Conservation (phyloP, 1,139 yeast genomes). For the Scheffersomyces cryptocercus region DNA sequence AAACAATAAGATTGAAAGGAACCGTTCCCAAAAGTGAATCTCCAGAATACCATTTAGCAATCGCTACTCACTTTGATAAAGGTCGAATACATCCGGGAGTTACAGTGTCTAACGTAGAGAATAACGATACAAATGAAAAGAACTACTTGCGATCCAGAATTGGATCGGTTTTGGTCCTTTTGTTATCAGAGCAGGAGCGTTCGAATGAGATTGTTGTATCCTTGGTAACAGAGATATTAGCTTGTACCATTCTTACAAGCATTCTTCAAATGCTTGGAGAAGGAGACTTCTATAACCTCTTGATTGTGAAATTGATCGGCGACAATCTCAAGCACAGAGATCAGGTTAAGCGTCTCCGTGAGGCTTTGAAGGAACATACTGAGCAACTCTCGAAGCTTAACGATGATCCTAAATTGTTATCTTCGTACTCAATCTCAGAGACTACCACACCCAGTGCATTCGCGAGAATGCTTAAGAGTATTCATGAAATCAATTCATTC, state of each 20-base stretch:
- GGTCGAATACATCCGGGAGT: conserved; percentile 67
- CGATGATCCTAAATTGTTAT: not conserved
- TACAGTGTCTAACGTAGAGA: conserved; percentile 38
- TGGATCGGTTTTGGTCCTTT: conserved; percentile 45
- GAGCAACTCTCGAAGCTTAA: conserved; percentile 5
- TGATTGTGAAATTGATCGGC: conserved; percentile 62
- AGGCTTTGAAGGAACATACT: conserved; percentile 69
- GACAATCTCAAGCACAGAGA: conserved; percentile 70
- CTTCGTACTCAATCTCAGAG: conserved; percentile 15
- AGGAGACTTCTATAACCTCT: conserved; percentile 75
- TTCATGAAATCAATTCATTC: conserved; percentile 14
- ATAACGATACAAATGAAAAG: conserved; percentile 50
- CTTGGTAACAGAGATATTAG: conserved; percentile 63
- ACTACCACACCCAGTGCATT: conserved; percentile 37
- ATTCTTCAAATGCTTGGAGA: conserved; percentile 61
- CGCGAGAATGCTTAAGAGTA: conserved; percentile 23
- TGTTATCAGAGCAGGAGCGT: conserved; percentile 53
- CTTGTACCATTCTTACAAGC: conserved; percentile 50
- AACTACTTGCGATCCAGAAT: conserved; percentile 50
- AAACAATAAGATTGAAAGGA: conserved; percentile 26
- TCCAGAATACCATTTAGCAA: conserved; percentile 46
- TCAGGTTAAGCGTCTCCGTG: conserved; percentile 73
- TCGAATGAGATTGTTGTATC: conserved; percentile 49
- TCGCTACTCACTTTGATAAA: conserved; percentile 60
- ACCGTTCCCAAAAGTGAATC: conserved; percentile 11